Evolutionary conservation across 2,329 filamentous ascomycete species (phyloP).

Genomic region (Penicillium rolfsii): DNA sequence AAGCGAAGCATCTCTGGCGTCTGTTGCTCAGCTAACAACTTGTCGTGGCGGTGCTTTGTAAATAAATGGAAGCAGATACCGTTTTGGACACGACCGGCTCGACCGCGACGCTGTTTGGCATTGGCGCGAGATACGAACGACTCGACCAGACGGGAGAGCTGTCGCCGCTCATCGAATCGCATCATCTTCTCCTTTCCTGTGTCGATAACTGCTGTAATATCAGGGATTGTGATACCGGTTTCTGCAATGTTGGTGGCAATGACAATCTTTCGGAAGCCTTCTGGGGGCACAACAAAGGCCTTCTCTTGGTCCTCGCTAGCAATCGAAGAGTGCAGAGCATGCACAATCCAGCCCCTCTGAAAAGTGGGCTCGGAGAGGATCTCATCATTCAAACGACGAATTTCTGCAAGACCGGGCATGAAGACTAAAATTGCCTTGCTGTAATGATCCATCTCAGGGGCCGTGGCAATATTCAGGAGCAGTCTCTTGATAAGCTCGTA

Average conservation of each 20-base stretch:
- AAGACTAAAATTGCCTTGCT: slow-evolving; percentile 95
- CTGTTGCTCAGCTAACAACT: slow-evolving; percentile 83
- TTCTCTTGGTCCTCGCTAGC: slow-evolving; percentile 95
- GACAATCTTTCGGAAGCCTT: slow-evolving; percentile 86
- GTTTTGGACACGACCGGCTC: slow-evolving; percentile 92
- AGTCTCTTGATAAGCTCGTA: slow-evolving; percentile 83
- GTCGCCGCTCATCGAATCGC: slow-evolving; percentile 88
- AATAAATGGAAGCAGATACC: slow-evolving; percentile 96
- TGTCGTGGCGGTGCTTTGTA: slow-evolving; percentile 85
- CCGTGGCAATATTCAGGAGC: slow-evolving; percentile 73
- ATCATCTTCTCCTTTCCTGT: slow-evolving; percentile 97
- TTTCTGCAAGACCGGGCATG: slow-evolving; percentile 91
- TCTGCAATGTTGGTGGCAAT: slow-evolving; percentile 98
- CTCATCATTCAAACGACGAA: slow-evolving; percentile 83
- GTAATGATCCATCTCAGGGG: slow-evolving; percentile 67
- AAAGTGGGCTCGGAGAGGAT: slow-evolving; percentile 77
- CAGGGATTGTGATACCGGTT: slow-evolving; percentile 97
- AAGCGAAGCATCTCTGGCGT: slow-evolving; percentile 94
- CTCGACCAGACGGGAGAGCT: slow-evolving; percentile 87
- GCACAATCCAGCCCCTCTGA: slow-evolving; percentile 76
- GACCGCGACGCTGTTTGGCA: slow-evolving; percentile 89
- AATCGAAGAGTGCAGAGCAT: slow-evolving; percentile 90
- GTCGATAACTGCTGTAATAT: slow-evolving; percentile 95
- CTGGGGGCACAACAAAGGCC: slow-evolving; percentile 83
- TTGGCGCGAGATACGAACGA: slow-evolving; percentile 95